Conservation (phyloP, 768 basidiomycete species). For the Daedaleopsis sinensis region DNA sequence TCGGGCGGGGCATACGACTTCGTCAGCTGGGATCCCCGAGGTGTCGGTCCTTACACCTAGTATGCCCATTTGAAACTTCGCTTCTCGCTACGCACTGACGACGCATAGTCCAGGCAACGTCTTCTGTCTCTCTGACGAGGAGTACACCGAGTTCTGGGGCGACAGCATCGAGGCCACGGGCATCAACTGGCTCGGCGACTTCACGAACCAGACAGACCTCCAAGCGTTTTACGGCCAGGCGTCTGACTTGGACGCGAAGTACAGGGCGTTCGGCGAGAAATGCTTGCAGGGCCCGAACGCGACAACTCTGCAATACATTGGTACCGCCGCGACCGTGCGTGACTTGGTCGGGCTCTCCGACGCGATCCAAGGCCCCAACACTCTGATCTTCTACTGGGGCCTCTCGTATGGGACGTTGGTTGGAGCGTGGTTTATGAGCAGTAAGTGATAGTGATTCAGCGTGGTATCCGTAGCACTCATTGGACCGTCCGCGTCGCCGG, state of each 20-base stretch:
- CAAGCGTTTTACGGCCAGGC: background rate
- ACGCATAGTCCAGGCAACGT: constrained; percentile 5
- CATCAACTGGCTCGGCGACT: background rate
- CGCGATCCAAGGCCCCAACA: constrained; percentile 3
- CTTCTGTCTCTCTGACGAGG: constrained; percentile 8
- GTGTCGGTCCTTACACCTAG: background rate
- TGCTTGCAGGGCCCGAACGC: background rate
- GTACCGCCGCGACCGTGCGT: constrained; percentile 4
- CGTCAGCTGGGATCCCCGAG: constrained; percentile 6
- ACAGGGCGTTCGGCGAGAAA: background rate
- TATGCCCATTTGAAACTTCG: background rate
- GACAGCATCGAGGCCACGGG: background rate
- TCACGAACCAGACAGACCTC: constrained; percentile 2
- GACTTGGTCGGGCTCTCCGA: constrained; percentile 10
- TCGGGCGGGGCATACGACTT: constrained; percentile 4
- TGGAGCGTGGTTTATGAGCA: background rate
- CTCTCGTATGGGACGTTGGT: constrained; percentile 4
- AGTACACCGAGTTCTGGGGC: background rate
- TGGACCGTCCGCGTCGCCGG: too few relatives aligned
- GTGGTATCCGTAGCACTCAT: too few relatives aligned
- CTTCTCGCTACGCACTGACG: background rate
- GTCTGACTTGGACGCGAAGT: background rate
- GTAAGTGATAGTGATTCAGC: too few relatives aligned
- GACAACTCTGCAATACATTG: background rate
- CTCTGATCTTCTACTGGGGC: constrained; percentile 2